phyloP scores from a whole-genome alignment of 169 alveolate species.

The Babesia divergens region DNA sequence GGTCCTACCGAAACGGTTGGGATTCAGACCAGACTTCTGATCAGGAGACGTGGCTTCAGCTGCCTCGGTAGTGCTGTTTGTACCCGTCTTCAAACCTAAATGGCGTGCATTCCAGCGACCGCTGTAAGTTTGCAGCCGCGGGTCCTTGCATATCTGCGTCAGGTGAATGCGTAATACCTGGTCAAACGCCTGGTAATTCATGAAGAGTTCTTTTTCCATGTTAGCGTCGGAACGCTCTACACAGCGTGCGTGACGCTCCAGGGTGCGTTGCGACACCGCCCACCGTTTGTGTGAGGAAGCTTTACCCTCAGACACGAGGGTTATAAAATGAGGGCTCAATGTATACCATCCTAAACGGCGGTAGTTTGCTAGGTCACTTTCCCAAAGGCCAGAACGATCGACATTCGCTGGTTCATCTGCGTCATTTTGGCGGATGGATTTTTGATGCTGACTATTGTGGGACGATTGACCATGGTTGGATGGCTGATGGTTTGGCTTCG shows the following conservation, averaged over 20 bases:
- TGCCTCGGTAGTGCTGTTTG: background rate
- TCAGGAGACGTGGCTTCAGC: background rate
- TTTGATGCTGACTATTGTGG: background rate
- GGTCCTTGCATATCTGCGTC: conserved; percentile 63
- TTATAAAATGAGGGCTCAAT: conserved; percentile 5
- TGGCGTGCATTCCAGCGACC: conserved; percentile 60
- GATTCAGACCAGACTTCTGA: background rate
- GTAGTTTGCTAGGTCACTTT: conserved; percentile 17
- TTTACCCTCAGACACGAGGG: background rate
- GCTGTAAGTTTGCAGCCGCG: conserved; percentile 57
- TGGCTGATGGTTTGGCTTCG: background rate
- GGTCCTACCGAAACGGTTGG: conserved; percentile 55
- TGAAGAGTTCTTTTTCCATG: conserved; percentile 41
- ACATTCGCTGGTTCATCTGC: background rate
- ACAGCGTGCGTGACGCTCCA: conserved; percentile 53
- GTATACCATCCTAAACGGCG: conserved; percentile 30
- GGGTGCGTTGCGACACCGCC: conserved; percentile 39
- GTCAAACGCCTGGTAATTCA: conserved; percentile 52
- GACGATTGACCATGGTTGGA: background rate
- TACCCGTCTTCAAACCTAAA: conserved; percentile 17
- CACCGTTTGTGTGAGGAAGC: background rate
- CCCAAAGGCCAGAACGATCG: conserved; percentile 14
- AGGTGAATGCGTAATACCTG: conserved; percentile 60
- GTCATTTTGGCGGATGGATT: background rate
- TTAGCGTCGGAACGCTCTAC: conserved; percentile 27